Conservation (phyloP, 345 rosid genomes). For the Populus simonii region DNA sequence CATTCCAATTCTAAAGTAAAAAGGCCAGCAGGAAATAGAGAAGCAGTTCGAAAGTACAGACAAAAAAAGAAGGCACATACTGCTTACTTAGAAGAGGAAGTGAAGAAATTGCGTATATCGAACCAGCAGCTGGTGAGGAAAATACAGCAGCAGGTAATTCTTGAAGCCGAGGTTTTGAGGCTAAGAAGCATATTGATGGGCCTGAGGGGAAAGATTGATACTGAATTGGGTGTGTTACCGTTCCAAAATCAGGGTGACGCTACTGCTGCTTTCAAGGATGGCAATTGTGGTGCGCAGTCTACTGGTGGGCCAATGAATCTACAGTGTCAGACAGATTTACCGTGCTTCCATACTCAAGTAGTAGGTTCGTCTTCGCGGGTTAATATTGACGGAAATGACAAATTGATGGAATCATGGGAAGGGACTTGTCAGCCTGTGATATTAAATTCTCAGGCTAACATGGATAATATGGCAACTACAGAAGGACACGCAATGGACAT, state of each 20-base stretch:
- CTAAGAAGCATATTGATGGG: slow-evolving; percentile 47
- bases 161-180: slow-evolving; percentile 56
- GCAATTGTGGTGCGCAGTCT: slow-evolving; percentile 28
- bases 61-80: slow-evolving; percentile 79
- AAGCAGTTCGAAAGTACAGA: slow-evolving; percentile 74
- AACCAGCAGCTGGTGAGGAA: slow-evolving; percentile 52
- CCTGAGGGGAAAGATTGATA: slow-evolving; percentile 50
- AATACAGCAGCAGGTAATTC: slow-evolving; percentile 47
- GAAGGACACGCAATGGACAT: slow-evolving; percentile 15
- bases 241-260: slow-evolving; percentile 35
- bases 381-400: slow-evolving; percentile 29
- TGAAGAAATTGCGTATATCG: slow-evolving; percentile 39
- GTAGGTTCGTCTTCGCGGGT: slow-evolving; percentile 22
- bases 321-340: slow-evolving; percentile 23
- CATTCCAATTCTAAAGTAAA: slow-evolving; percentile 26
- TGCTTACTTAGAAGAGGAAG: slow-evolving; percentile 72
- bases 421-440: slow-evolving; percentile 31
- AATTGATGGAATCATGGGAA: slow-evolving; percentile 29
- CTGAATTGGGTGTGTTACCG: slow-evolving; percentile 48
- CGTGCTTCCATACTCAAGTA: slow-evolving; percentile 36
- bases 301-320: slow-evolving; percentile 7
- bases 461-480: slow-evolving; percentile 7
- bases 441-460: slow-evolving; percentile 26
- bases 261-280: slow-evolving; percentile 33
- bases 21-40: slow-evolving; percentile 62